Percentiles rank a stretch among this genome's conserved stretches.
Conservation (phyloP, 805 yeast genomes). For the Brettanomyces custersianus region DNA sequence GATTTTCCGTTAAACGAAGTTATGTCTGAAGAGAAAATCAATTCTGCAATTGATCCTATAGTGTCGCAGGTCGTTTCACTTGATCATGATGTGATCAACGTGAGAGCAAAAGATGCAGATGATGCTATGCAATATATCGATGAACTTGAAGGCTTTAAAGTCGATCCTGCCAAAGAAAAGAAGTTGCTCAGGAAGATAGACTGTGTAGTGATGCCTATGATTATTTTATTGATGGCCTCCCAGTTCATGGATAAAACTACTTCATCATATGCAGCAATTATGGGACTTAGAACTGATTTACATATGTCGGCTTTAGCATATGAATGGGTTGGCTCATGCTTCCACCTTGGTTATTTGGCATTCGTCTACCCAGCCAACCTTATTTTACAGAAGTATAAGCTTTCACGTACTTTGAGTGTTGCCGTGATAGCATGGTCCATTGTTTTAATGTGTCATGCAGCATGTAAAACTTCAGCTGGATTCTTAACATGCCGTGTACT, state of each 20-base stretch:
- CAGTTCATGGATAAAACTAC: slow-evolving; percentile 34
- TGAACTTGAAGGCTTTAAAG: slow-evolving; percentile 2
- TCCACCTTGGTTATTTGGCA: slow-evolving; percentile 34
- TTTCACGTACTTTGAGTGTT: slow-evolving; percentile 27
- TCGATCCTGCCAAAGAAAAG: slow-evolving; percentile 4
- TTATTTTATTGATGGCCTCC: slow-evolving; percentile 9
- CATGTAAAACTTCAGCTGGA: slow-evolving; percentile 35
- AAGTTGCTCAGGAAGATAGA: slow-evolving; percentile 25
- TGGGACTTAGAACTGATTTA: slow-evolving; percentile 33
- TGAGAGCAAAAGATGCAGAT: slow-evolving; percentile 6
- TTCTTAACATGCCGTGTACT: slow-evolving; percentile 37
- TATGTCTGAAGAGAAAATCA: too few species aligned
- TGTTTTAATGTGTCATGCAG: slow-evolving; percentile 39
- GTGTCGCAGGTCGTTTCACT: too few species aligned
- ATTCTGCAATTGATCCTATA: too few species aligned
- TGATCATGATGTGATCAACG: too few species aligned
- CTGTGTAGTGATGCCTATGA: slow-evolving; percentile 24
- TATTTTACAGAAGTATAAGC: slow-evolving; percentile 30
- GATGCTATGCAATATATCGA: slow-evolving; percentile 4
- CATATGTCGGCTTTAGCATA: slow-evolving; percentile 33
- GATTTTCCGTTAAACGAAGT: too few species aligned
- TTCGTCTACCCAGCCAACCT: slow-evolving; percentile 36
- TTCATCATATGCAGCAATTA: slow-evolving; percentile 35
- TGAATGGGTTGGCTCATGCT: slow-evolving; percentile 34
- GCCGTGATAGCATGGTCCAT: slow-evolving; percentile 39